A percentile compares a stretch with the other conserved stretches of the same genome.
These are phyloP conservation scores for Fusarium avenaceum DNA, from an alignment of 2,329 filamentous ascomycete genomes.

Conservation along the genomic window DNA sequence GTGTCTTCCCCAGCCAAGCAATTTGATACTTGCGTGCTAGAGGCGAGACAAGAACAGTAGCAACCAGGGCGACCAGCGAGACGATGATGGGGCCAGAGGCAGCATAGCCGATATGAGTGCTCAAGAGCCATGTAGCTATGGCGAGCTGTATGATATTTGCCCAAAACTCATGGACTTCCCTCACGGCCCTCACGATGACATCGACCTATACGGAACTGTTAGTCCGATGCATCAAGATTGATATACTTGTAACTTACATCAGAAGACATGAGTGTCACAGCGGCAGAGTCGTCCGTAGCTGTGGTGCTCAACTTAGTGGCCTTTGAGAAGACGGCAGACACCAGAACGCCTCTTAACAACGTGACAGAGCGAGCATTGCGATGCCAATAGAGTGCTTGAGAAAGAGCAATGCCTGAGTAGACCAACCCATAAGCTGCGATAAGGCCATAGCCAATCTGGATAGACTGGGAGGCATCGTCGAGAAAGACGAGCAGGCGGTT, in stretches of 20 bases:
- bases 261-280: constrained; percentile 59
- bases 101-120: constrained; percentile 53
- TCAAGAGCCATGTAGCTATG: constrained; percentile 53
- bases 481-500: constrained; percentile 53
- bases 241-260: constrained; percentile 48
- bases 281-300: constrained; percentile 51
- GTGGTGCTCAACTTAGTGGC: constrained; percentile 50
- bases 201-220: constrained; percentile 50
- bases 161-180: constrained; percentile 56
- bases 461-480: constrained; percentile 42
- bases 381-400: constrained; percentile 52
- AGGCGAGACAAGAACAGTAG: constrained; percentile 48
- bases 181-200: constrained; percentile 54
- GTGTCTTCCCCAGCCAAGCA: constrained; percentile 45
- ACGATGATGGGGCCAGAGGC: constrained; percentile 53
- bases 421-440: constrained; percentile 53
- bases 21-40: constrained; percentile 50
- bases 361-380: constrained; percentile 52
- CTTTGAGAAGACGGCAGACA: constrained; percentile 54
- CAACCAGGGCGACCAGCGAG: constrained; percentile 46
- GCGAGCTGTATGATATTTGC: constrained; percentile 54
- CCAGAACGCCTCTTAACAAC: constrained; percentile 51
- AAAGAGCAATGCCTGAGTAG: constrained; percentile 51
- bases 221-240: neutral
- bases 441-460: constrained; percentile 51